Conservation (phyloP, 306 rosid species). For the Pachyrhizus erosus region DNA sequence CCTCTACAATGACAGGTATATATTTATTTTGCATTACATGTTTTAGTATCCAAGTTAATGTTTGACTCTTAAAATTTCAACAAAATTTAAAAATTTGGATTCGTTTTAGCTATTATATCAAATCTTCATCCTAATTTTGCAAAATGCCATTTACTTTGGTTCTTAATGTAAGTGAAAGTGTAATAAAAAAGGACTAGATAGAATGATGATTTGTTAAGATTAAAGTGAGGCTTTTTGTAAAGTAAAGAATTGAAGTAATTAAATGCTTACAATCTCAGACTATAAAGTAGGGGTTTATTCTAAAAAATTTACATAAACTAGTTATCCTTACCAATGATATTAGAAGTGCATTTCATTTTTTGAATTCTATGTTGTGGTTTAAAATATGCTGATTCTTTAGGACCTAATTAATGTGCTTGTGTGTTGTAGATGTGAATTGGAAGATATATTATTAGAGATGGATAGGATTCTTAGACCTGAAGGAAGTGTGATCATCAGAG, state of each 20-base stretch:
- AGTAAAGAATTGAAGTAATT: background rate
- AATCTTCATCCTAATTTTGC: too few relatives aligned
- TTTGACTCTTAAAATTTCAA: background rate
- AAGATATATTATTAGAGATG: slow-evolving; percentile 81
- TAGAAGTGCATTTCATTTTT: background rate
- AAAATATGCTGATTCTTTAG: background rate
- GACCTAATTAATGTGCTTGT: background rate
- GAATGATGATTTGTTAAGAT: background rate
- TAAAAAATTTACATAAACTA: background rate
- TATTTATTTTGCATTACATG: background rate
- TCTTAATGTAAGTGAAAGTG: background rate
- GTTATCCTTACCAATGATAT: background rate
- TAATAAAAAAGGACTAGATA: background rate
- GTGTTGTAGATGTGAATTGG: slow-evolving; percentile 73
- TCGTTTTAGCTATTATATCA: background rate
- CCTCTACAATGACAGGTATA: slow-evolving; percentile 69
- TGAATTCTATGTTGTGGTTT: slow-evolving; percentile 1
- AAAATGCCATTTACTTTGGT: background rate
- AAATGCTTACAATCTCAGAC: background rate
- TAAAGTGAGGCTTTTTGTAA: background rate
- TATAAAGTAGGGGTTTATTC: background rate
- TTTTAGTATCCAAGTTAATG: background rate
- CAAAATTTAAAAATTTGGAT: background rate
- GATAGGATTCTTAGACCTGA: slow-evolving; percentile 85
- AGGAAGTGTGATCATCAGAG: slow-evolving; percentile 79